Conservation (phyloP, 768 basidiomycete genomes). For the Hirschioporus abietinus region DNA sequence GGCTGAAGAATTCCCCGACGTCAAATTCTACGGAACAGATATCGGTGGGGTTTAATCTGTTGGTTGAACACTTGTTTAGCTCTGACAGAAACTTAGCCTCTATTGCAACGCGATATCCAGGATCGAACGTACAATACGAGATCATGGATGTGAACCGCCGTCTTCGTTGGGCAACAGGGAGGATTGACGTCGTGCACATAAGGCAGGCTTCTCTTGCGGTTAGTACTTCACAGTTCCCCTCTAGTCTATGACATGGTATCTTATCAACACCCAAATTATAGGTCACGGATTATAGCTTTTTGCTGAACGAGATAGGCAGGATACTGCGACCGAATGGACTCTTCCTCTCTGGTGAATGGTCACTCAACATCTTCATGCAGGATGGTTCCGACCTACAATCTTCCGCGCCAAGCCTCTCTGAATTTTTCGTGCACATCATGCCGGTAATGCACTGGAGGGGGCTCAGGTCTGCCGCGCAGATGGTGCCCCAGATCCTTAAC, state of each 20-base stretch:
- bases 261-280: conserved; percentile 25
- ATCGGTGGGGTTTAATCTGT: conserved; percentile 49
- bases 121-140: conserved; percentile 57
- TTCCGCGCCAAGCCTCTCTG: conserved; percentile 30
- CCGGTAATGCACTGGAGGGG: conserved; percentile 23
- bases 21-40: conserved; percentile 65
- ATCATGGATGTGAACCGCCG: conserved; percentile 54
- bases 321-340: conserved; percentile 68
- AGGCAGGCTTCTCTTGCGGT: conserved; percentile 57
- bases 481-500: conserved; percentile 33
- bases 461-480: conserved; percentile 32
- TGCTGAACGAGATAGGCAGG: conserved; percentile 56
- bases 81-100: conserved; percentile 43
- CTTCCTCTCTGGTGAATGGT: conserved; percentile 63
- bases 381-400: conserved; percentile 27
- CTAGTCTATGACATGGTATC: background rate
- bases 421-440: background rate
- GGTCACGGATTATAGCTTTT: conserved; percentile 47
- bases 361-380: conserved; percentile 35
- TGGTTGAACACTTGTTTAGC: conserved; percentile 10
- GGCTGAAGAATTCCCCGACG: conserved; percentile 59
- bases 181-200: conserved; percentile 68
- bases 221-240: conserved; percentile 23
- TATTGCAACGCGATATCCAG: conserved; percentile 61
- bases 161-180: conserved; percentile 44